Evolutionary conservation across 2,329 filamentous ascomycete species (phyloP), one percentile per base, ranked within the genome.

Genomic region (Macrophomina phaseolina): DNA sequence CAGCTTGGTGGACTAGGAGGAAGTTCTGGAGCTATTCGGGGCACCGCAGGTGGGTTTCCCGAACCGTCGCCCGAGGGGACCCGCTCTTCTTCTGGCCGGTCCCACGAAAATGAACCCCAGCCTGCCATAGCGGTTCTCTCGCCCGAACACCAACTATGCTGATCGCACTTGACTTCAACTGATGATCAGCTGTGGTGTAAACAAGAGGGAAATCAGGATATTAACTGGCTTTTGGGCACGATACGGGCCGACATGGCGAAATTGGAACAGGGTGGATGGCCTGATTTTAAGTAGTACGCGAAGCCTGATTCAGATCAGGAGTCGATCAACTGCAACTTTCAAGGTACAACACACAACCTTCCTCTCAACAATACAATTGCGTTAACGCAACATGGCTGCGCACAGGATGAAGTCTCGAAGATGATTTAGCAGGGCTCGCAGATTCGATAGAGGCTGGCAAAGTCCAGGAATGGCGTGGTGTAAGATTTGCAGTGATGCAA

Each of bases 321-420:
- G 56, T n/a, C 45, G 18, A 9, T 4, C 45, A 5, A 61, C 11
- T 53, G 49, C 28, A 11, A n/a, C n/a, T 30, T 32, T 49, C 42
- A 62, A 49, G 58, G 45, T 51, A 62, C 58, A 62, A 40, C 58
- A 28, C 45, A 40, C 16, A 14, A 49, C 18, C 32, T 49, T 49
- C 45, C 46, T 62, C 14, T 28, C 28, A 38, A 49, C 48, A 48
- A 49, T 30, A 62, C 48, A 49, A 28, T 11, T 28, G 32, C 58
- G 58, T 62, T 62, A 49, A 62, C 58, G 58, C 58, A 62, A 49
- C 28, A 23, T 36, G 42, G 9, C 23, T 30, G 45, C 18, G 8
- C 30, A 49, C 32, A 49, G 58, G 45, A 45, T 18, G 16, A 18
- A 34, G 28, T n/a, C 16, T 2, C 18, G 11, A 38, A 38, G 36